Conservation (phyloP, 257 asterid species). For the Catharanthus roseus region DNA sequence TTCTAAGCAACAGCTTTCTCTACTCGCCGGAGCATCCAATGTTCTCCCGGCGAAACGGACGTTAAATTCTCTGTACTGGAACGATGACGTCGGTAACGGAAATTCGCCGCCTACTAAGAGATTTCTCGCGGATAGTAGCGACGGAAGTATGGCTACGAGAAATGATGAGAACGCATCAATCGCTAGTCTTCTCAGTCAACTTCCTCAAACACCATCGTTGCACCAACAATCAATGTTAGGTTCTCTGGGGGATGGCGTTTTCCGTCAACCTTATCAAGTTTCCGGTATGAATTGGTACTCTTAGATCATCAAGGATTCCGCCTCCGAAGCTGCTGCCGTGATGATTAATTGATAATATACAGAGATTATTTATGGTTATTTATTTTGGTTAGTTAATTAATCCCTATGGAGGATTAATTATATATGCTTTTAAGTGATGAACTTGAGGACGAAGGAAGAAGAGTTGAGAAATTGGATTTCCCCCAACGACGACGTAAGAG, state of each 20-base stretch:
- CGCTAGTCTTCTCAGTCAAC: slow-evolving; percentile 44
- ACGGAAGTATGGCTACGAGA: slow-evolving; percentile 19
- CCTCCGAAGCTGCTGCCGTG: too few relatives aligned
- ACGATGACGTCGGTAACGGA: slow-evolving; percentile 21
- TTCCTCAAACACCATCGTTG: slow-evolving; percentile 49
- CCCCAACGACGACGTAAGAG: too few relatives aligned
- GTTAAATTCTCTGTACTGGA: slow-evolving; percentile 43
- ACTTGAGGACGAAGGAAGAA: background rate
- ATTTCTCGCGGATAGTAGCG: slow-evolving; percentile 35
- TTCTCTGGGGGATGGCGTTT: slow-evolving; percentile 56
- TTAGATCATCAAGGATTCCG: slow-evolving; percentile 3
- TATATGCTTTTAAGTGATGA: background rate
- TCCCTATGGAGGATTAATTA: background rate
- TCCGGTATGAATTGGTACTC: slow-evolving; percentile 57
- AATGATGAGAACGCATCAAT: slow-evolving; percentile 38
- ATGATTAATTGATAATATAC: too few relatives aligned
- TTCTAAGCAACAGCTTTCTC: slow-evolving; percentile 8
- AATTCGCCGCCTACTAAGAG: slow-evolving; percentile 43
- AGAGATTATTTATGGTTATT: slow-evolving; percentile 1
- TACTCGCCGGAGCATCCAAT: slow-evolving; percentile 10
- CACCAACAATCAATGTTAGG: slow-evolving; percentile 60
- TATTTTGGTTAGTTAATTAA: slow-evolving; percentile 1
- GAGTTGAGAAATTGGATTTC: too few relatives aligned
- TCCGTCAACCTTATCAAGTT: slow-evolving; percentile 46
- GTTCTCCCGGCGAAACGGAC: slow-evolving; percentile 31